These are phyloP conservation scores for Ophiocordyceps australis DNA, from an alignment of 2,329 filamentous ascomycete species.

Conservation along the genomic window DNA sequence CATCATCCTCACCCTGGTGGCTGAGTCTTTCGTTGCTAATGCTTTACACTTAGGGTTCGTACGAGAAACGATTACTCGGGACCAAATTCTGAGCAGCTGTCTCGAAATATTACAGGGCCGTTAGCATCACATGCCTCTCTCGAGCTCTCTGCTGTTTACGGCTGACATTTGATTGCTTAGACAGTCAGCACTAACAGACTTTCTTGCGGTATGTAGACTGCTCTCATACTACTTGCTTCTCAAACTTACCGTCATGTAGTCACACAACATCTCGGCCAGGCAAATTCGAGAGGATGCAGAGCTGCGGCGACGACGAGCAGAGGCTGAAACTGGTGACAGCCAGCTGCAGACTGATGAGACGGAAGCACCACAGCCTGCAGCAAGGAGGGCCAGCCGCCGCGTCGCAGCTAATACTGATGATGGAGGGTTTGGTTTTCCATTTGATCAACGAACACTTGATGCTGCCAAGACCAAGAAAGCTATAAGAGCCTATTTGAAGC, in stretches of 20 bases:
- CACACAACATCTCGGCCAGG: constrained; percentile 52
- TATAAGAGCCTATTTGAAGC: constrained; percentile 38
- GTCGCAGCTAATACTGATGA: too few relatives aligned
- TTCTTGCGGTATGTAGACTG: constrained; percentile 31
- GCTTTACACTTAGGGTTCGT: too few relatives aligned
- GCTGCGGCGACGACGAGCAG: constrained; percentile 22
- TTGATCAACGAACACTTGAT: not conserved
- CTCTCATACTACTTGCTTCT: too few relatives aligned
- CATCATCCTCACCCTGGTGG: too few relatives aligned
- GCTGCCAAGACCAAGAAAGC: constrained; percentile 19
- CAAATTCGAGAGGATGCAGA: constrained; percentile 33
- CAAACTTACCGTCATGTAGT: constrained; percentile 19
- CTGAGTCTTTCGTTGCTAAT: too few relatives aligned
- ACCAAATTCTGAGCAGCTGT: too few relatives aligned
- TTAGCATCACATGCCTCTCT: constrained; percentile 7
- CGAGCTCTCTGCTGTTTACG: not conserved
- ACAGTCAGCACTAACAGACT: constrained; percentile 35
- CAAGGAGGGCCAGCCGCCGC: too few relatives aligned
- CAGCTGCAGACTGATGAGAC: too few relatives aligned
- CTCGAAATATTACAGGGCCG: constrained; percentile 21
- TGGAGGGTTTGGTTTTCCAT: too few relatives aligned
- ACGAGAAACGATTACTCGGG: too few relatives aligned
- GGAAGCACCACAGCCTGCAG: not conserved
- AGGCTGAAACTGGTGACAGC: too few relatives aligned
- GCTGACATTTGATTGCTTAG: constrained; percentile 8